phyloP scores from a whole-genome alignment of 2,329 filamentous ascomycete species.

The Dendryphion nanum region DNA sequence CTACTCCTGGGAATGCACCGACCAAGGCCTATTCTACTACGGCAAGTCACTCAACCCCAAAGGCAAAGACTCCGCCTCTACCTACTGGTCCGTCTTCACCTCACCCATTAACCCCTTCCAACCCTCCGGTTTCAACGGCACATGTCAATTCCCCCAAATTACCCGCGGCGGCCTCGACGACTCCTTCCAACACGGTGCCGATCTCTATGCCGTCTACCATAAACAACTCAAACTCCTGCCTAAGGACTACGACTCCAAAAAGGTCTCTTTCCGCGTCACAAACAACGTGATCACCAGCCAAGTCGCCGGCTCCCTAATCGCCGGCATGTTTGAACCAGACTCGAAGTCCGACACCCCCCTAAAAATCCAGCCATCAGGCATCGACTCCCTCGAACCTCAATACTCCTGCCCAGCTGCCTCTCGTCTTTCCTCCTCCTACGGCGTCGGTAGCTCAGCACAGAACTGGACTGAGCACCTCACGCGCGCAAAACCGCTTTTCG shows the following conservation, averaged over 20 bases:
- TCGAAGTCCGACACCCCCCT: slow-evolving; percentile 33
- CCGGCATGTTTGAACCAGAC: slow-evolving; percentile 56
- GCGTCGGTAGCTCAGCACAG: slow-evolving; percentile 41
- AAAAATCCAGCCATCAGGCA: slow-evolving; percentile 50
- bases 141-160: slow-evolving; percentile 80
- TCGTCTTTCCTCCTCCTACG: slow-evolving; percentile 45
- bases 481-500: slow-evolving; percentile 55
- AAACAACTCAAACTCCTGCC: slow-evolving; percentile 68
- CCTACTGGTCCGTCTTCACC: slow-evolving; percentile 66
- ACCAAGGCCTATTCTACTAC: slow-evolving; percentile 69
- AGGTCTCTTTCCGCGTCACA: slow-evolving; percentile 68
- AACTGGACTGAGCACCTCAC: slow-evolving; percentile 66
- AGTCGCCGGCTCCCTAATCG: slow-evolving; percentile 72
- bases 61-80: slow-evolving; percentile 51
- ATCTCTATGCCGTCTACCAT: slow-evolving; percentile 75
- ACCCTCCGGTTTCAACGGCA: slow-evolving; percentile 66
- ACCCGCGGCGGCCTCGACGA: slow-evolving; percentile 70
- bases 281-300: slow-evolving; percentile 82
- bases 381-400: slow-evolving; percentile 73
- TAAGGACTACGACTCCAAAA: slow-evolving; percentile 30
- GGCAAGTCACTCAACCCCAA: slow-evolving; percentile 54
- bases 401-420: slow-evolving; percentile 63
- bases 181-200: slow-evolving; percentile 72
- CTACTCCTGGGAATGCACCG: slow-evolving; percentile 70
- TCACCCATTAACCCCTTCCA: slow-evolving; percentile 66